Evolutionary conservation across 1,284 basidiomycete species (phyloP).

Genomic region (Meripilus lineatus): DNA sequence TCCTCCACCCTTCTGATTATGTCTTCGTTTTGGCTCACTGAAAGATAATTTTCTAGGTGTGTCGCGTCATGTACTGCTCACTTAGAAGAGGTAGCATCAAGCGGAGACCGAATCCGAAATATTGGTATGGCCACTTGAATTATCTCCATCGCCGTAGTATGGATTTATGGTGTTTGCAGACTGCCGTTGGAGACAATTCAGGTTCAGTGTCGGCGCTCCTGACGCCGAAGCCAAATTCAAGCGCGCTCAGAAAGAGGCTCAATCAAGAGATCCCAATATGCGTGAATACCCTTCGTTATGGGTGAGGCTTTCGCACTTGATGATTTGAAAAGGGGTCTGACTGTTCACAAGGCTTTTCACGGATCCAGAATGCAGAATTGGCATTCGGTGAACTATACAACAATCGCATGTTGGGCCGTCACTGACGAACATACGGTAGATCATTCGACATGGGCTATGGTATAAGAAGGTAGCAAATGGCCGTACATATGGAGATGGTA

Average conservation of each 20-base stretch:
- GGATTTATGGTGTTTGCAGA: too few relatives aligned
- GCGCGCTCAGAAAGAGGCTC: slow-evolving; percentile 34
- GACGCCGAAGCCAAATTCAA: slow-evolving; percentile 61
- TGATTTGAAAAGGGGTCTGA: not conserved
- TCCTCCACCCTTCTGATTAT: too few relatives aligned
- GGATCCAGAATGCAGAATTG: slow-evolving; percentile 56
- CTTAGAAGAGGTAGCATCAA: slow-evolving; percentile 50
- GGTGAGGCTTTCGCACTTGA: slow-evolving; percentile 28
- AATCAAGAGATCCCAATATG: slow-evolving; percentile 33
- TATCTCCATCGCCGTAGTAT: too few relatives aligned
- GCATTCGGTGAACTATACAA: slow-evolving; percentile 57
- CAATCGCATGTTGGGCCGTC: not conserved
- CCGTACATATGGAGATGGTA: slow-evolving; percentile 55
- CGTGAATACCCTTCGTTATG: slow-evolving; percentile 48
- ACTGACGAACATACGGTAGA: slow-evolving; percentile 35
- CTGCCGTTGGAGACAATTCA: slow-evolving; percentile 48
- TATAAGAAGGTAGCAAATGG: slow-evolving; percentile 46
- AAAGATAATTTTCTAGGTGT: slow-evolving; percentile 36
- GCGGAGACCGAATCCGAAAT: slow-evolving; percentile 44
- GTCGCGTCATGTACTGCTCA: slow-evolving; percentile 63
- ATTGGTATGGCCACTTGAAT: too few relatives aligned
- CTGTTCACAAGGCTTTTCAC: slow-evolving; percentile 47
- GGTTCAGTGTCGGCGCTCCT: slow-evolving; percentile 60
- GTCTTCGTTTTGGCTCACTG: not conserved
- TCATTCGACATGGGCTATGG: slow-evolving; percentile 63